Evolutionary conservation across 2,329 filamentous ascomycete genomes (phyloP), one percentile per base, ranked within the genome.

Genomic region (Ophiostoma australiae): DNA sequence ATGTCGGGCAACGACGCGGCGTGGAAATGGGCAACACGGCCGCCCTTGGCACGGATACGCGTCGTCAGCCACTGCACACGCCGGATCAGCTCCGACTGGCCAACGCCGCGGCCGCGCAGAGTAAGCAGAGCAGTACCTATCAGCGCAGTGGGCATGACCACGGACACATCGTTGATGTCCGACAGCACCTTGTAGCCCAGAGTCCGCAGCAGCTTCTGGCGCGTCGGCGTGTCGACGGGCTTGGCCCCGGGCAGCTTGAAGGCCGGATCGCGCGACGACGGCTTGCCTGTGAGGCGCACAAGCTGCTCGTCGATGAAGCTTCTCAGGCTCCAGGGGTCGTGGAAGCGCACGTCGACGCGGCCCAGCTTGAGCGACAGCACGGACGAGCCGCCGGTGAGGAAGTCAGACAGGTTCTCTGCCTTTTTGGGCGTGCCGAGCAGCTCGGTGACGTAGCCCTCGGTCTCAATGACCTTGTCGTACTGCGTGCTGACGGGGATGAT

Each of bases 391-490:
- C 92, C 88, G 1, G 90, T 91, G n/a, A 99, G 81, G 76, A 99
- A 97, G 76, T 96, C 92, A 44, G 89, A 87, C 52, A 99, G 82
- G 73, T 97, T 97, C 78, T 99, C 95, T 78, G 97, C 97, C 77
- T 92, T 92, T 80, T 99, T 99, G 0, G 95, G 95, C 73, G 96
- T 90, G 3, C 95, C 95, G 0, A 99, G 85, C 1, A 99, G 86
- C 79, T 99, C 95, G 44, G 90, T 95, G 65, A 98, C 94, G 77
- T 99, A 99, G 5, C 93, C 95, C 80, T 97, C 93, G 0, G 96
- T 97, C 80, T 99, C 95, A 72, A 99, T 96, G 71, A 99, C 95
- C 78, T 98, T 99, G 83, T 99, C 95, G 78, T 99, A 99, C 78
- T 99, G 95, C 0, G 94, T 97, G 79, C 92, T 96, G 66, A 99